Base-by-base conservation (phyloP, 2,329 filamentous ascomycete species). In the Bisporella sp. region DNA sequence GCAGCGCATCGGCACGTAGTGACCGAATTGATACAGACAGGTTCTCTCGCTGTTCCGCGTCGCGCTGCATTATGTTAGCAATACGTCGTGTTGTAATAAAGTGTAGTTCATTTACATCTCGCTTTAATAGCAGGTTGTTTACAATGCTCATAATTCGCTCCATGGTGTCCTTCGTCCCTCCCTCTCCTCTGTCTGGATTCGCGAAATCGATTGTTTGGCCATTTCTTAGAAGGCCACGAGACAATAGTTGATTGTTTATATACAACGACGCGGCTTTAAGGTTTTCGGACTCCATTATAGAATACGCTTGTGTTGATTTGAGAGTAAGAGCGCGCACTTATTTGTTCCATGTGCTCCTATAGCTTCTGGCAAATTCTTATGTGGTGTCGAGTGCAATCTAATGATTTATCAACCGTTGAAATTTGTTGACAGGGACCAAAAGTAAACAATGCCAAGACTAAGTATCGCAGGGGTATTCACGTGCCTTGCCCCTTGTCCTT, bases 91-190 rank as follows among this genome's bases (percentile, higher is more conserved):
- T 8, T 6, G 33, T n/a, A 46, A 50, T 28, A 31, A 28, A 35
- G 40, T 9, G 32, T 42, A 45, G 35, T 32, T 45, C 49, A 74
- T 82, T 61, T 73, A 95, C 89, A 67, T 99, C 93, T 73, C 91
- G 82, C 58, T 91, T 81, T 53, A 96, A 68, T 52, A 99, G 89
- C 59, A 99, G 71, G 65, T 99, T 93, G 68, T 99, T 96, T 45
- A 99, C 82, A 29, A 99, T 78, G 64, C 92, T 87, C 71, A 99
- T 96, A 60, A 97, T 84, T 58, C 83, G 81, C 21, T 87, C 85
- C 83, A 93, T 92, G 13, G 87, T 87, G 46, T 78, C 79, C 63
- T 78, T 77, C 37, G 80, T 75, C 13, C 79, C 80, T 13, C 77
- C 76, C 56, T 84, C 79, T 52, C 75, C 77, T 55, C 80, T 75